Percentiles rank a stretch among this genome's conserved stretches.
These are phyloP conservation scores for Plasmopara halstedii DNA, from an alignment of 352 stramenopile genomes.

Conservation along the genomic window DNA sequence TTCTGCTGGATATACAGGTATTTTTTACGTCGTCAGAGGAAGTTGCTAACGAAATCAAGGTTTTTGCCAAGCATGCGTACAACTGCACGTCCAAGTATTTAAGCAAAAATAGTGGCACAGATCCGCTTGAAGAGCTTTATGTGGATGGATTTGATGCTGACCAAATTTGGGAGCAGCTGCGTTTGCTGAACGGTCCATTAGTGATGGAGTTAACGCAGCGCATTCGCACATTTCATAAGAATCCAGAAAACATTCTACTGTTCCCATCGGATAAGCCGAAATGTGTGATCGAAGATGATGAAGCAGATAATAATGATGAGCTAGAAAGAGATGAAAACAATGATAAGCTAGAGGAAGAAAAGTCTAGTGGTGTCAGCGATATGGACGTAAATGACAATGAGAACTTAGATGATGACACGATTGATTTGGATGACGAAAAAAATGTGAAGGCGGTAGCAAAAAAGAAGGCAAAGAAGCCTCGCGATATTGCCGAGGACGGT, in stretches of 20 bases:
- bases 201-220: conserved; percentile 61
- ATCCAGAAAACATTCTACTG: conserved; percentile 41
- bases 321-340: conserved; percentile 14
- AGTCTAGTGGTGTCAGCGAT: conserved; percentile 17
- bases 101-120: conserved; percentile 29
- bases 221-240: conserved; percentile 62
- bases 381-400: conserved; percentile 24
- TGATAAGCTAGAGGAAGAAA: conserved; percentile 12
- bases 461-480: conserved; percentile 47
- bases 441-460: conserved; percentile 28
- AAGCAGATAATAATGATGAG: no score
- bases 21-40: conserved; percentile 75
- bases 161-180: conserved; percentile 84
- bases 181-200: conserved; percentile 68
- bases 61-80: conserved; percentile 76
- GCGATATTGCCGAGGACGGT: conserved; percentile 65
- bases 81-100: conserved; percentile 62
- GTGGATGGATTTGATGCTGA: conserved; percentile 78
- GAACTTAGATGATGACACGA: conserved; percentile 11
- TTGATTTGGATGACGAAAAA: conserved; percentile 21
- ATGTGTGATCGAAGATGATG: no score
- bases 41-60: conserved; percentile 53
- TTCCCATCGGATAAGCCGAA: conserved; percentile 45
- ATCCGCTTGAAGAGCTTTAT: conserved; percentile 67
- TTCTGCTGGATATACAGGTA: no score